Conservation (phyloP, 805 yeast species). For the Lipomyces yamadae region DNA sequence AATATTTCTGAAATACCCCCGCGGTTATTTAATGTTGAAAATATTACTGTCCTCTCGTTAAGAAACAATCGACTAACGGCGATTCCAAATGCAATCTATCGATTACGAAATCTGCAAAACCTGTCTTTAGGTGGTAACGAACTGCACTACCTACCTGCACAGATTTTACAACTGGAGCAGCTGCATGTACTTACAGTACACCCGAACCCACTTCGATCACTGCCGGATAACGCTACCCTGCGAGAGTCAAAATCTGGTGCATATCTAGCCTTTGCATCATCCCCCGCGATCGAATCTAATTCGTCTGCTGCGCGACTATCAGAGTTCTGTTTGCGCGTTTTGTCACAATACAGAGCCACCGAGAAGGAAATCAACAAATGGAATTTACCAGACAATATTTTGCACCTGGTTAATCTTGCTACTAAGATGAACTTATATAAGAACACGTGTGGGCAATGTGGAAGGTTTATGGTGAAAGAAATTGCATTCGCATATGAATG, state of each 20-base stretch:
- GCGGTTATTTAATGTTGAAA: constrained; percentile 43
- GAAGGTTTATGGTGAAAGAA: constrained; percentile 38
- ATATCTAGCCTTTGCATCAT: constrained; percentile 2
- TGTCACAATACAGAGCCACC: constrained; percentile 37
- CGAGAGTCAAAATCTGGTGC: constrained; percentile 5
- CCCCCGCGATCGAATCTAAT: background rate
- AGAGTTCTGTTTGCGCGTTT: constrained; percentile 37
- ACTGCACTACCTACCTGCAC: constrained; percentile 46
- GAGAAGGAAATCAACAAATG: constrained; percentile 37
- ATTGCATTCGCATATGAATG: constrained; percentile 44
- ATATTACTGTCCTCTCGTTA: constrained; percentile 46
- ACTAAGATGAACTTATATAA: constrained; percentile 25
- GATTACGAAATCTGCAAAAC: constrained; percentile 44
- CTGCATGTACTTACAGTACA: constrained; percentile 44
- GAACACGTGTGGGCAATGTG: constrained; percentile 44
- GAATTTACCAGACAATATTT: constrained; percentile 28
- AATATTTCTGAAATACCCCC: constrained; percentile 41
- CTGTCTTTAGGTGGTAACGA: constrained; percentile 47
- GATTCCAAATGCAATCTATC: constrained; percentile 46
- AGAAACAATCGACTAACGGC: constrained; percentile 44
- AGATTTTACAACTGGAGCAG: constrained; percentile 42
- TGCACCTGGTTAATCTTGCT: constrained; percentile 32
- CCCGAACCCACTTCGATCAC: constrained; percentile 46
- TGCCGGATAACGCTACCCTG: constrained; percentile 31
- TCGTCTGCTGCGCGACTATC: constrained; percentile 9